Conservation (phyloP, 352 stramenopile genomes). For the Pythium volutum region DNA sequence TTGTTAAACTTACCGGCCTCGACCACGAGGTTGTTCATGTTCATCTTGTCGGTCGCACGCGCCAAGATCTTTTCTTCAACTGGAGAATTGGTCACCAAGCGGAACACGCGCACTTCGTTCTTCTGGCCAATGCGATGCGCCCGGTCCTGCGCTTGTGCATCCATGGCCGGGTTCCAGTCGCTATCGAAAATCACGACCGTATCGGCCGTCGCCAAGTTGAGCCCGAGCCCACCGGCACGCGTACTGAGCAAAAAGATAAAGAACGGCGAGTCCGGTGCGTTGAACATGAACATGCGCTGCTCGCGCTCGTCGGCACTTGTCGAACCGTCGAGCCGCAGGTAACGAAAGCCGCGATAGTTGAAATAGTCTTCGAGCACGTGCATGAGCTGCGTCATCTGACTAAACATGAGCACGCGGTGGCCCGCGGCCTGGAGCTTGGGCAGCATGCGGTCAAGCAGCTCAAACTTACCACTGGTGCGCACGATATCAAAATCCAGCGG, state of each 20-base stretch:
- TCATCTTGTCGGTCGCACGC: conserved; percentile 88
- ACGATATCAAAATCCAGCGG: conserved; percentile 87
- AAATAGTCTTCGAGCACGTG: conserved; percentile 91
- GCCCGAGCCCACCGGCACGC: conserved; percentile 94
- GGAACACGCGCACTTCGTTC: conserved; percentile 88
- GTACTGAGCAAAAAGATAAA: conserved; percentile 98
- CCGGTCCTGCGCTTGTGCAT: conserved; percentile 91
- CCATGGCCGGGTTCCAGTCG: conserved; percentile 99
- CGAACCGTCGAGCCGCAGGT: conserved; percentile 95
- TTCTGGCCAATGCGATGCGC: conserved; percentile 91
- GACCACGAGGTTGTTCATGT: conserved; percentile 90
- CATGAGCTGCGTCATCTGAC: conserved; percentile 90
- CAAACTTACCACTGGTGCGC: conserved; percentile 91
- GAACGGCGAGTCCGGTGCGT: conserved; percentile 83
- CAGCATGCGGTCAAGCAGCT: conserved; percentile 96
- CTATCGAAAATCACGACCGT: conserved; percentile 99
- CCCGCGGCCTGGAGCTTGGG: conserved; percentile 92
- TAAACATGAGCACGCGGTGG: conserved; percentile 90
- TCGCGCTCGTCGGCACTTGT: conserved; percentile 96
- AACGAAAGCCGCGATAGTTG: conserved; percentile 89
- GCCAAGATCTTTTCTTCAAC: conserved; percentile 89
- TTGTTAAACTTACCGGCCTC: conserved; percentile 90
- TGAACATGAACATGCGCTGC: conserved; percentile 98
- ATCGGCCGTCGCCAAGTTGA: conserved; percentile 98
- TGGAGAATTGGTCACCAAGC: conserved; percentile 81